Conservation (phyloP, 2,329 filamentous ascomycete species). For the Biscogniauxia sp. region DNA sequence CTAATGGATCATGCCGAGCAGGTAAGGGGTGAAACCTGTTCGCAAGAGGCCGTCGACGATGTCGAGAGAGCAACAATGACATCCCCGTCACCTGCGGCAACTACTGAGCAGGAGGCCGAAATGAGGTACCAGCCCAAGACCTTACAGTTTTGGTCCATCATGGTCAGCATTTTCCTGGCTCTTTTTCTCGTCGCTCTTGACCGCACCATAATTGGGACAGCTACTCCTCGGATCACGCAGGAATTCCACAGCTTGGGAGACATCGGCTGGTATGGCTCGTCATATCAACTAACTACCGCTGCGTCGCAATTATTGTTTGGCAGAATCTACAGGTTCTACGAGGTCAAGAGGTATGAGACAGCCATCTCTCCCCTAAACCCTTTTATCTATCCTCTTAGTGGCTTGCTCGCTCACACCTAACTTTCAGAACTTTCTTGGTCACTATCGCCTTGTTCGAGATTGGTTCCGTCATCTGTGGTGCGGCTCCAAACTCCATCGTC, state of each 20-base stretch:
- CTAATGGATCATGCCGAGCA: conserved; percentile 17
- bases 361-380: not conserved
- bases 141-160: conserved; percentile 54
- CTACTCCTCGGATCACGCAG: conserved; percentile 54
- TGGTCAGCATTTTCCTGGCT: conserved; percentile 52
- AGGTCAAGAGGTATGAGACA: conserved; percentile 43
- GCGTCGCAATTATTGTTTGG: conserved; percentile 55
- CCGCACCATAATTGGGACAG: conserved; percentile 55
- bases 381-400: not conserved
- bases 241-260: conserved; percentile 57
- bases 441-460: conserved; percentile 52
- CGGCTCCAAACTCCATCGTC: conserved; percentile 49
- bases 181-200: conserved; percentile 59
- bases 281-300: conserved; percentile 59
- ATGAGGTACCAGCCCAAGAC: conserved; percentile 51
- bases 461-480: conserved; percentile 51
- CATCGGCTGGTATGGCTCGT: conserved; percentile 63
- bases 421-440: conserved; percentile 41
- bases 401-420: conserved; percentile 5
- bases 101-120: conserved; percentile 20
- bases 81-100: not conserved
- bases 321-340: conserved; percentile 53
- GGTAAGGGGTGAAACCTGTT: not conserved
- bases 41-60: conserved; percentile 13
- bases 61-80: conserved; percentile 13